Conservation (phyloP, 352 stramenopile genomes). For the Pythium myriotylum region DNA sequence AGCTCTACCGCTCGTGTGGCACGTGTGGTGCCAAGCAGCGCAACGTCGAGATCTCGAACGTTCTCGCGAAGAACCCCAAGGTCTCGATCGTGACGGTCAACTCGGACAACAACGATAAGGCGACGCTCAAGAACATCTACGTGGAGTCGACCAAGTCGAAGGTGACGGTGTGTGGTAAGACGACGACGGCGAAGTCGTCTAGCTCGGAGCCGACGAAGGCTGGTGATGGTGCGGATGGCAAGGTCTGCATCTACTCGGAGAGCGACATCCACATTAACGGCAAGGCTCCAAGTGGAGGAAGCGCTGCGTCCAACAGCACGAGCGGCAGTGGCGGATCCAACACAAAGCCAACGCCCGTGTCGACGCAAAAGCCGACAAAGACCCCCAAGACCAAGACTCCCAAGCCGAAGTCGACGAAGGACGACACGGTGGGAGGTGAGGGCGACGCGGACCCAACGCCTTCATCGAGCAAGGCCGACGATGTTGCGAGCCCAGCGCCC, state of each 20-base stretch:
- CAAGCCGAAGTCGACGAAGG: too few species aligned
- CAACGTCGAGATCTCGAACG: conserved; percentile 43
- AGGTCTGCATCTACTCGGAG: conserved; percentile 8
- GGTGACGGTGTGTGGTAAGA: conserved; percentile 18
- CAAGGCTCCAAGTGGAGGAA: too few species aligned
- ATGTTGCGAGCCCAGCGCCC: too few species aligned
- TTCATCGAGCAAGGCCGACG: too few species aligned
- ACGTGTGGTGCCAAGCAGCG: conserved; percentile 42
- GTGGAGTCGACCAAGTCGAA: conserved; percentile 30
- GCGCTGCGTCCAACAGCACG: too few species aligned
- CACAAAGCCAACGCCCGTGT: too few species aligned
- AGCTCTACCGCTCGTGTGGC: conserved; percentile 47
- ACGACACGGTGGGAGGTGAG: too few species aligned
- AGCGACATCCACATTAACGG: conserved; percentile 44
- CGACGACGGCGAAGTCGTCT: conserved; percentile 7
- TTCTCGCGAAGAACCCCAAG: conserved; percentile 45
- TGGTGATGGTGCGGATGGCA: conserved; percentile 18
- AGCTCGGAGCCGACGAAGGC: conserved; percentile 21
- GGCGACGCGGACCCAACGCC: too few species aligned
- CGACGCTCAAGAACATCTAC: conserved; percentile 30
- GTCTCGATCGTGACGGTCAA: conserved; percentile 49
- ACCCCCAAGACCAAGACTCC: too few species aligned
- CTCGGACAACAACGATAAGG: conserved; percentile 36
- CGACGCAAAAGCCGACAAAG: too few species aligned
- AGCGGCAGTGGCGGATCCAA: too few species aligned